Evolutionary conservation across 2,329 filamentous ascomycete species (phyloP), one percentile per base, ranked within the genome.

Genomic region (Microsporum audouinii): DNA sequence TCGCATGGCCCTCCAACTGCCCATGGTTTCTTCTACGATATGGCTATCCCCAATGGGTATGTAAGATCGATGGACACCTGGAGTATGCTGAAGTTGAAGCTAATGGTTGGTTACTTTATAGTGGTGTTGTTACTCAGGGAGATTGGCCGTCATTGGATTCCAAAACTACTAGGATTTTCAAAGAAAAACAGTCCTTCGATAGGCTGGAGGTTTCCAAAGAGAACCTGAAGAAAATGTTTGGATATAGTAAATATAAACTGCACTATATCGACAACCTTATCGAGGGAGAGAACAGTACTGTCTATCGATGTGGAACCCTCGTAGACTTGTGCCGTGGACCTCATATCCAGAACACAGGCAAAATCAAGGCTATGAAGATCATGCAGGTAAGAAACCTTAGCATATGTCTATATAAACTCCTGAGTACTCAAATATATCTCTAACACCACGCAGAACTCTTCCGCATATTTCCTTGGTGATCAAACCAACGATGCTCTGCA

Each of bases 161-260:
- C 63, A 85, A 91, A 65, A 89, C 91, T 34, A 80, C 82, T 70
- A 88, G 86, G 71, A 91, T 94, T 65, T 89, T 95, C 76, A 96
- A 96, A 80, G 91, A 96, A 77, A 96, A 95, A 81, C 92, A 97
- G 76, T 86, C 86, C 58, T 97, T 97, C 72, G 88, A 96, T 79
- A 86, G 94, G 63, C 79, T 97, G 56, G 88, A 88, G 65, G 83
- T 96, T 71, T 88, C 88, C 66, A 97, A 97, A 77, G 88, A 92
- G 60, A 87, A 97, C 67, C 82, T 97, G 58, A 83, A 94, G 59
- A 90, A 96, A 73, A 96, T 97, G 89, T 97, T 97, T 80, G 84
- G 86, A 68, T 95, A 95, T 81, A 96, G 95, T 82, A 94, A 94
- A 74, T 97, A 96, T 81, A 97, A 99, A 83, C 86, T 95, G 73